Evolutionary conservation across 495 filamentous ascomycete genomes (phyloP).

Genomic region (Neurospora sp.): DNA sequence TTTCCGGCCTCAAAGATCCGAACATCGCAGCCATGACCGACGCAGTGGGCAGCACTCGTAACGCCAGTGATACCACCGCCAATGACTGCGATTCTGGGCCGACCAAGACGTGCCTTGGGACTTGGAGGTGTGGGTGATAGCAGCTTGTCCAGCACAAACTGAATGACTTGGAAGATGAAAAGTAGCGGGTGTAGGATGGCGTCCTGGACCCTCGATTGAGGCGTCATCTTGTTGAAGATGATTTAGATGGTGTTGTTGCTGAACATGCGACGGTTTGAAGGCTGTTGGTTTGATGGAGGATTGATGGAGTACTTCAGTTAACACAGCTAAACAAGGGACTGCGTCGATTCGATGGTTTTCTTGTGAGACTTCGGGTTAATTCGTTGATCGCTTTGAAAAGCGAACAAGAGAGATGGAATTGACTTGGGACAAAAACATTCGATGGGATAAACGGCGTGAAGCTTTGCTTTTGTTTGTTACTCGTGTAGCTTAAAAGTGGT

Average conservation of each 20-base stretch:
- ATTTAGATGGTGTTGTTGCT: not conserved
- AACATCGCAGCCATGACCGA: constrained; percentile 80
- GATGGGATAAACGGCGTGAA: not conserved
- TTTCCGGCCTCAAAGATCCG: constrained; percentile 63
- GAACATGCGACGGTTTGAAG: not conserved
- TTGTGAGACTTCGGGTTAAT: not conserved
- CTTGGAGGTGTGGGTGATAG: constrained; percentile 62
- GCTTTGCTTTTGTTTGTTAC: not conserved
- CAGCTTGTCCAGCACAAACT: constrained; percentile 54
- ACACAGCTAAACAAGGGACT: not conserved
- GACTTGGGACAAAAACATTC: not conserved
- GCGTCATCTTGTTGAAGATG: not conserved
- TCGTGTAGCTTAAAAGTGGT: not conserved
- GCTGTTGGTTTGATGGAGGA: not conserved
- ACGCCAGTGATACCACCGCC: constrained; percentile 77
- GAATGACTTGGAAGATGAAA: constrained; percentile 56
- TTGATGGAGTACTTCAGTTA: not conserved
- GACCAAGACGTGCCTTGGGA: constrained; percentile 38
- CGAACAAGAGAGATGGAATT: not conserved
- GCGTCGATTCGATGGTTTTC: not conserved
- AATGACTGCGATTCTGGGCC: constrained; percentile 69
- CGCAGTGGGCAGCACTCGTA: constrained; percentile 72
- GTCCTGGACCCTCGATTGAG: constrained; percentile 4
- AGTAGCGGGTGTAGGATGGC: constrained; percentile 35
- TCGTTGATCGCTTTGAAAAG: not conserved